Evolutionary conservation across 306 rosid species (phyloP), one percentile per base, ranked within the genome.

Genomic region (Corylus heterophylla): DNA sequence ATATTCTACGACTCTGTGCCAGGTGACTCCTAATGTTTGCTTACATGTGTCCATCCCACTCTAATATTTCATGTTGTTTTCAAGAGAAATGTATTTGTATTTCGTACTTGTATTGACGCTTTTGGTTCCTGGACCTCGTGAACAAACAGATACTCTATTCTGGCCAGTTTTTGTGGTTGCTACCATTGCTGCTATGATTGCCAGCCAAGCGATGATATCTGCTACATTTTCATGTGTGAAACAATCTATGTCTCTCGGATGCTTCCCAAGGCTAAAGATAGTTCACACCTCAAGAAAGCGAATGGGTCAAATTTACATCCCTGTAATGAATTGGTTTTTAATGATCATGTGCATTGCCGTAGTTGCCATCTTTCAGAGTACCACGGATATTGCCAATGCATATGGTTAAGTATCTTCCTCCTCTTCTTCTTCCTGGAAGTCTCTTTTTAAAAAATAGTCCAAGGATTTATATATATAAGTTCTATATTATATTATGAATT

Each of bases 121-220:
- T 76, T 11, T 61, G 56, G 58, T 74, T 69, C 73, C 67, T 76
- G 62, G 76, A 79, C 71, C 80, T 75, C 79, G 81, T 79, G 83
- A 78, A 84, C 49, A 78, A 86, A 59, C 96, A 95, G 98, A 71
- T n/a, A 64, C 81, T 79, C 87, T 95, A 77, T 95, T 95, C 88
- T 95, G 98, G 98, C 98, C 98, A 16, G 91, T 95, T 86, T 86
- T 95, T 67, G 92, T 90, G 81, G 67, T 90, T 76, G 98, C 98
- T 66, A 88, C 98, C 67, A 90, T 95, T 70, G 98, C 97, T 71
- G 98, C 98, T 48, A 92, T 95, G 97, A 91, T 95, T 91, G 98
- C 98, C 50, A 95, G 98, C 90, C 98, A 95, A 89, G 98, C 98
- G 51, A 95, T 95, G 98, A 95, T 95, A 85, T 95, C 98, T 54